phyloP scores from a whole-genome alignment of 352 stramenopile genomes.

The Peronosclerospora sorghi region DNA sequence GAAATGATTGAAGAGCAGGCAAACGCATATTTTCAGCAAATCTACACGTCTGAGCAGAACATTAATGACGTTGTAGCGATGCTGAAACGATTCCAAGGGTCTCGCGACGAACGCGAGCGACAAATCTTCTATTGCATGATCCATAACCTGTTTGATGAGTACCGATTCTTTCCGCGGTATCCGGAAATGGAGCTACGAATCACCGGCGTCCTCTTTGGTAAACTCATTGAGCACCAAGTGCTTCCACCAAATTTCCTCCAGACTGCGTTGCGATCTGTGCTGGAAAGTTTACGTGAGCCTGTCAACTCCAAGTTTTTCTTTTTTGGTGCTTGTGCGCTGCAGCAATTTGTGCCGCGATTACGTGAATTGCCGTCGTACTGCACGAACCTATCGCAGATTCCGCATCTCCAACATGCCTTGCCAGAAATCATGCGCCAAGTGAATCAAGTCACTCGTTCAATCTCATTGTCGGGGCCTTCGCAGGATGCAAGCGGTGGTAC shows the following conservation, averaged over 20 bases:
- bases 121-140: constrained; percentile 99
- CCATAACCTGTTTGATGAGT: constrained; percentile 99
- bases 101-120: constrained; percentile 90
- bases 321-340: constrained; percentile 96
- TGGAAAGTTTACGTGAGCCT: constrained; percentile 93
- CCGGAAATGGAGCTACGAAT: constrained; percentile 98
- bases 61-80: constrained; percentile 97
- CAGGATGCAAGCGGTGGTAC: constrained; percentile 16
- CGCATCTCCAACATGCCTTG: constrained; percentile 91
- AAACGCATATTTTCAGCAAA: constrained; percentile 98
- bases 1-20: constrained; percentile 98
- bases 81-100: constrained; percentile 97
- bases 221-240: constrained; percentile 97
- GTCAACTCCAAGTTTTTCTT: constrained; percentile 97
- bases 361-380: constrained; percentile 96
- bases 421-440: constrained; percentile 86
- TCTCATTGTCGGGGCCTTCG: constrained; percentile 31
- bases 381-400: constrained; percentile 96
- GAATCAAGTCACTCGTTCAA: constrained; percentile 64
- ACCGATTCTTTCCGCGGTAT: constrained; percentile 98
- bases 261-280: constrained; percentile 94
- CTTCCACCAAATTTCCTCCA: constrained; percentile 96
- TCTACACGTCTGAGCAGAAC: constrained; percentile 97
- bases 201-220: constrained; percentile 96
- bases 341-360: constrained; percentile 96